phyloP scores from a whole-genome alignment of 176 grass and related monocot species.

The Thinopyrum elongatum region DNA sequence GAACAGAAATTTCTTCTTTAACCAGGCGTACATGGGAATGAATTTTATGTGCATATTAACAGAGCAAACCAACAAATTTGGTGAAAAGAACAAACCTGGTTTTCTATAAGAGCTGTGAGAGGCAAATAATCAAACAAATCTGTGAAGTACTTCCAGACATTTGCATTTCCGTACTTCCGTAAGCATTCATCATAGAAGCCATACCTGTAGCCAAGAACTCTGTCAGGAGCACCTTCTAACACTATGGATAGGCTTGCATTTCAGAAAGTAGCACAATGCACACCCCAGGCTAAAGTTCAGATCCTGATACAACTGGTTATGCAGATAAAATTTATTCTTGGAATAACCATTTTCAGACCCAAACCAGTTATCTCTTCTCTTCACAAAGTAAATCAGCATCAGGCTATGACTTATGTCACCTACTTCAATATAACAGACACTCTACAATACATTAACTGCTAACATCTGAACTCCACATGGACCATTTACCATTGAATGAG shows the following conservation, averaged over 20 bases:
- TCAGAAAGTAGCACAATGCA: constrained; percentile 4
- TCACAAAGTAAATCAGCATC: background rate
- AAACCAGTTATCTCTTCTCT: background rate
- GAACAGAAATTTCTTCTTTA: constrained; percentile 12
- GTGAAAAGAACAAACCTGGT: constrained; percentile 65
- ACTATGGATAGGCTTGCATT: constrained; percentile 5
- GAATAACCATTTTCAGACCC: background rate
- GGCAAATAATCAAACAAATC: constrained; percentile 99
- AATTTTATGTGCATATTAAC: constrained; percentile 2
- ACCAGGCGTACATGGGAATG: background rate
- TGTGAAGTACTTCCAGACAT: constrained; percentile 99
- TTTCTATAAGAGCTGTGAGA: constrained; percentile 99
- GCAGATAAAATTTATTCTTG: background rate
- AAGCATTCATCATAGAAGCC: constrained; percentile 99
- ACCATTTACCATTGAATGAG: background rate
- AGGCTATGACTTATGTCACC: background rate
- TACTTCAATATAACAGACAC: background rate
- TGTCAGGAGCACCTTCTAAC: constrained; percentile 26
- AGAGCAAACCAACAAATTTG: background rate
- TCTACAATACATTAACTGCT: background rate
- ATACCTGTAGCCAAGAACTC: constrained; percentile 66
- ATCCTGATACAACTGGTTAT: background rate
- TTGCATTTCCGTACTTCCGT: constrained; percentile 98
- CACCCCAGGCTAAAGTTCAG: background rate
- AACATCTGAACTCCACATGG: background rate